Base-by-base conservation (phyloP, 805 yeast genomes). In the Brettanomyces naardenensis region DNA sequence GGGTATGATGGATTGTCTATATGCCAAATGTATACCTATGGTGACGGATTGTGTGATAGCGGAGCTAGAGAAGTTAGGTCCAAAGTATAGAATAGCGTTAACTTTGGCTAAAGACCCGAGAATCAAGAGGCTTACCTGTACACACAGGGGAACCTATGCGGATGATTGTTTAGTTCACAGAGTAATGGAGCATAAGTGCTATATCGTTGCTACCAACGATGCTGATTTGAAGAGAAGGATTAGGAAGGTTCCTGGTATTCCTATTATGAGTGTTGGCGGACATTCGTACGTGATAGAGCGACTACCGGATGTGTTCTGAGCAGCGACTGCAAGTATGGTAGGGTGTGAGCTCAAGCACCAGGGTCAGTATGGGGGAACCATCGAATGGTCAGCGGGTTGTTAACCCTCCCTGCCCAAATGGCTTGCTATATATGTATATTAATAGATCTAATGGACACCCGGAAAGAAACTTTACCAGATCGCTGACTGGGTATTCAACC, bases 31-130 rank as follows among this genome's bases (percentile, higher is more conserved):
- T 67, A 86, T 90, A 34, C 97, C 97, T 10, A 75, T 89, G 36
- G 80, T 92, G 31, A 92, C 98, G 3, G 98, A 92, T 61, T 92
- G 98, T 66, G 98, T 92, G 18, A 76, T 92, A 81, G 98, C 98
- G 0, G 98, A 92, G 67, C 69, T 92, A 60, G 98, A 92, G 53
- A 92, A 92, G 58, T 68, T 92, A 41, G 98, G 98, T 0, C 95
- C 95, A 21, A 86, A 81, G 57, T 92, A 84, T 61, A 73, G 97
- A 55, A 92, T 92, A 46, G 98, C 98, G 0, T 69, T 92, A 47
- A 78, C 82, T 41, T 66, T 92, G 53, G 98, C 98, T 18, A 82
- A 85, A 48, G 98, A 92, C 57, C 96, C 97, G 31, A 70, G 97
- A 52, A 81, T 92, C 27, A 73, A 85, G 49, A 71, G 97, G 43